Evolutionary conservation across 2,329 filamentous ascomycete species (phyloP).

Genomic region (Hymenoscyphus salicellus): DNA sequence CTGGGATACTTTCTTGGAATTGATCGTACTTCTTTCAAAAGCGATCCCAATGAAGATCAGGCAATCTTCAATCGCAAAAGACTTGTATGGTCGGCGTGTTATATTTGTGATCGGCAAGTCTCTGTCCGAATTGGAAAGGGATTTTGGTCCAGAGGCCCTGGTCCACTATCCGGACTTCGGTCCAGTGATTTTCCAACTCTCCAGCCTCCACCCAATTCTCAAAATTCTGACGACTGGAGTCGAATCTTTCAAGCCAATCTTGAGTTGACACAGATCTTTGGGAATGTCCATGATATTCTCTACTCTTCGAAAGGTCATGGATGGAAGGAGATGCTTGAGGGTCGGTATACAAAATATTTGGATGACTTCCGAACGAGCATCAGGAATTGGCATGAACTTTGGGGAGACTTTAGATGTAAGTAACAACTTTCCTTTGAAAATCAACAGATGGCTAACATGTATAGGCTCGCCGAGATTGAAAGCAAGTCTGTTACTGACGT

Average conservation of each 20-base stretch:
- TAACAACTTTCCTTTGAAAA: constrained; percentile 4
- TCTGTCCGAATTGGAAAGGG: constrained; percentile 69
- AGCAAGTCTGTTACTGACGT: constrained; percentile 65
- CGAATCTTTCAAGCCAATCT: constrained; percentile 68
- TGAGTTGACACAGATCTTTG: constrained; percentile 69
- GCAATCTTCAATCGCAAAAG: constrained; percentile 60
- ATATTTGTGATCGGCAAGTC: constrained; percentile 60
- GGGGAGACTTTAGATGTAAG: constrained; percentile 63
- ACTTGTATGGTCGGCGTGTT: constrained; percentile 67
- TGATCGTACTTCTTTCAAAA: constrained; percentile 65
- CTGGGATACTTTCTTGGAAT: constrained; percentile 68
- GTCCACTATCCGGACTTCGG: constrained; percentile 57
- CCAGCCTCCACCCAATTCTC: constrained; percentile 46
- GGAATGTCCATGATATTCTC: constrained; percentile 70
- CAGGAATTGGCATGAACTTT: constrained; percentile 67
- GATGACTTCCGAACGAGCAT: constrained; percentile 70
- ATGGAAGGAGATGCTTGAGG: constrained; percentile 66
- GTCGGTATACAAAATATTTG: constrained; percentile 72
- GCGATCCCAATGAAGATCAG: constrained; percentile 57
- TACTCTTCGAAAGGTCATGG: constrained; percentile 69
- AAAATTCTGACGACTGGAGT: constrained; percentile 64
- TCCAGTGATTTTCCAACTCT: constrained; percentile 50
- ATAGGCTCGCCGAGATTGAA: constrained; percentile 62
- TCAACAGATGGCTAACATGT: constrained; percentile 4
- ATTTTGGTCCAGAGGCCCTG: constrained; percentile 71